These are phyloP conservation scores for Candida buenavistaensis DNA, from an alignment of 1,139 yeast genomes.

Conservation along the genomic window DNA sequence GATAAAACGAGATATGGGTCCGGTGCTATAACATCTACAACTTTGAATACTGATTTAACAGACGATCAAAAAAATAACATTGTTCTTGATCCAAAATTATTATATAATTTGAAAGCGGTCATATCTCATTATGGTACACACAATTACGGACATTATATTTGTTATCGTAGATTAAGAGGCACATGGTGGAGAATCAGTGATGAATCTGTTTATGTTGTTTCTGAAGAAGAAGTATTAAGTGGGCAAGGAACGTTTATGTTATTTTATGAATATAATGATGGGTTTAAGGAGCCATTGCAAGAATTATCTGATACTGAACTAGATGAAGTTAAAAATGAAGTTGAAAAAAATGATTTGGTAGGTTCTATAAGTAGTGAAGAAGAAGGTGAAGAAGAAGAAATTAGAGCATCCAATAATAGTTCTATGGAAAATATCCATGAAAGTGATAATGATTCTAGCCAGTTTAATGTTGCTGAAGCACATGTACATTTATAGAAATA, in stretches of 20 bases:
- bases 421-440: not conserved
- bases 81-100: conserved; percentile 33
- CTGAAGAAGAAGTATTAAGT: conserved; percentile 73
- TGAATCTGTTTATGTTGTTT: conserved; percentile 78
- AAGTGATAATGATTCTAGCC: conserved; percentile 3
- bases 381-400: conserved; percentile 25
- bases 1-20: conserved; percentile 13
- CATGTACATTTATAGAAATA: conserved; percentile 16
- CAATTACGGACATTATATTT: conserved; percentile 92
- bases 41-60: not conserved
- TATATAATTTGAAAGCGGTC: conserved; percentile 76
- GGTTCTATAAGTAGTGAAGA: conserved; percentile 8
- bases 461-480: conserved; percentile 10
- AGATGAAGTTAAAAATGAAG: conserved; percentile 18
- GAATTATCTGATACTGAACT: conserved; percentile 35
- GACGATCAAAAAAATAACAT: conserved; percentile 5
- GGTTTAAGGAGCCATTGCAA: conserved; percentile 32
- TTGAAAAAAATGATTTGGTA: conserved; percentile 21
- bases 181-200: conserved; percentile 96
- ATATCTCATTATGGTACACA: conserved; percentile 93
- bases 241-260: conserved; percentile 92
- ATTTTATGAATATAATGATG: conserved; percentile 65
- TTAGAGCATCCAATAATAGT: not conserved
- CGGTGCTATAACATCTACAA: conserved; percentile 13
- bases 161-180: conserved; percentile 76